phyloP scores from a whole-genome alignment of 768 basidiomycete genomes.

The Mycena albidolilacea region DNA sequence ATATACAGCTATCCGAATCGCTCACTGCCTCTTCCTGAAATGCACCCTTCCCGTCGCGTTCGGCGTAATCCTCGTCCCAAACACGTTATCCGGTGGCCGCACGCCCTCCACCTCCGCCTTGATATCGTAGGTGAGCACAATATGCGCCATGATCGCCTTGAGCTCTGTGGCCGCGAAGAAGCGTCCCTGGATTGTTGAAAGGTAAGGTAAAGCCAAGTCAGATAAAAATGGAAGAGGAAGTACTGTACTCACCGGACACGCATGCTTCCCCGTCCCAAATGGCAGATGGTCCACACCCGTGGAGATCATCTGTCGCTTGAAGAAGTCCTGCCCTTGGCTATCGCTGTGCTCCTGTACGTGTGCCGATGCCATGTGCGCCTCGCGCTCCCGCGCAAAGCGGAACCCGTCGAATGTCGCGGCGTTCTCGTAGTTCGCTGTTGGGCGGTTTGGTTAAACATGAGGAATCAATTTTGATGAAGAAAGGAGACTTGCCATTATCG shows the following conservation, averaged over 20 bases:
- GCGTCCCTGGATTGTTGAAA: too few species aligned
- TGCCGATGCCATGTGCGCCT: conserved; percentile 19
- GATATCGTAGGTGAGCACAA: too few species aligned
- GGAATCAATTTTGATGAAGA: not conserved
- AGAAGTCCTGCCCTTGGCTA: conserved; percentile 36
- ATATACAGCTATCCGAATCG: too few species aligned
- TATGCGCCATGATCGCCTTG: too few species aligned
- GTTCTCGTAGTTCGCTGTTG: conserved; percentile 49
- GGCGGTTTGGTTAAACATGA: not conserved
- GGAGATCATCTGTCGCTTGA: conserved; percentile 38
- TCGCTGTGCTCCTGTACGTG: conserved; percentile 35
- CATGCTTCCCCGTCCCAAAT: conserved; percentile 2
- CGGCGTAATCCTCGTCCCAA: too few species aligned
- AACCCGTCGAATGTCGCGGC: conserved; percentile 60
- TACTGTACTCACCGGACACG: conserved; percentile 37
- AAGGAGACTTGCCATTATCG: conserved; percentile 31
- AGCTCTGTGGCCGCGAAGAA: too few species aligned
- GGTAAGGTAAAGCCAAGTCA: too few species aligned
- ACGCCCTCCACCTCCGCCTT: too few species aligned
- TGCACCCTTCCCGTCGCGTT: too few species aligned
- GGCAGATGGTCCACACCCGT: conserved; percentile 30
- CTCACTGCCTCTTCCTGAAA: too few species aligned
- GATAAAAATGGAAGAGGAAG: too few species aligned
- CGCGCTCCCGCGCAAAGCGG: conserved; percentile 51
- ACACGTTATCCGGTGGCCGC: too few species aligned